Base-by-base conservation (phyloP, 257 asterid genomes). In the Penstemon barbatus region DNA sequence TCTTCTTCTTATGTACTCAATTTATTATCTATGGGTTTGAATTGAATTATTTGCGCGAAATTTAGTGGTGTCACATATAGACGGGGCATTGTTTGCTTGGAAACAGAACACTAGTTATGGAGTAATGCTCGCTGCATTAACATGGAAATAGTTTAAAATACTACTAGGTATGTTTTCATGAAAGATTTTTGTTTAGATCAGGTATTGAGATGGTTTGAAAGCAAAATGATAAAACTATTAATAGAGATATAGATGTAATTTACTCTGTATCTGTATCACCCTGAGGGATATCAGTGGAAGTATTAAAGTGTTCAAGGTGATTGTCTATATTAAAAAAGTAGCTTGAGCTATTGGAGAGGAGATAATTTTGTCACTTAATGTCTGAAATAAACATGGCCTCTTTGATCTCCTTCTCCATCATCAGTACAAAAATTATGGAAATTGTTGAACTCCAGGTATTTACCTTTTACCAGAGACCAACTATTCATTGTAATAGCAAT, bases 381-480 rank as follows among this genome's bases (percentile, higher is more conserved):
- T 25, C 33, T 25, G 33, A 25, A 25, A 25, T 25, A 25, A 25
- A 25, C 33, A 25, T 25, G 33, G 33, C 2, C 33, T 25, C 33
- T 25, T 25, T 25, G 33, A 2, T 25, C 33, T 25, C 33, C 33
- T 25, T 25, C 3, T 25, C 33, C 33, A 25, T 25, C 33, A 25
- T 25, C 33, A 25, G 33, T 25, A 25, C 33, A 25, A 25, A 25
- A 25, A 25, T 0, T 25, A 25, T 25, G 33, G 33, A 25, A 25
- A 25, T 25, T 25, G 61, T 53, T 49, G 66, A 33, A 54, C 18
- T 60, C 33, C 3, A 15, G 33, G 15, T 46, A 42, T 56, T 53
- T 42, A 38, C 53, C 58, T 57, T 33, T 55, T 71, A 39, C 45
- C 48, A n/a, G n/a, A 55, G 67, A 58, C 46, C 19, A 65, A 40